A percentile compares a stretch with the other conserved stretches of the same genome.
Conservation (phyloP, 164 flowering plant species). For the Cinnamomum micranthum region DNA sequence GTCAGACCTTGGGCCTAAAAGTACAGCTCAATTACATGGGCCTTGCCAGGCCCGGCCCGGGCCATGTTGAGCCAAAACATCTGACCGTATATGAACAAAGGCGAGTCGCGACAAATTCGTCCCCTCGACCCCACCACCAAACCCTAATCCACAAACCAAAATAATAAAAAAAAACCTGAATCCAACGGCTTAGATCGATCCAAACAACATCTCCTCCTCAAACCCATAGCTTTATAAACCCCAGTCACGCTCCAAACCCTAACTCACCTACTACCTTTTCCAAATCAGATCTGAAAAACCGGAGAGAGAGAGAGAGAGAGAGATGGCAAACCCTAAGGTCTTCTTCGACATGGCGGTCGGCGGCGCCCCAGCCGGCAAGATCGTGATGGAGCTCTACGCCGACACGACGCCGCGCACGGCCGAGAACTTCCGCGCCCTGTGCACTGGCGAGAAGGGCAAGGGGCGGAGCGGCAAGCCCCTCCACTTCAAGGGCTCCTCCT, state of each 20-base stretch:
- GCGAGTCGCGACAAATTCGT: not conserved
- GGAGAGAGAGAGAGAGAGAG: not conserved
- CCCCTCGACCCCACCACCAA: not conserved
- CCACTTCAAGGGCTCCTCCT: constrained; percentile 37
- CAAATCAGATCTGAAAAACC: not conserved
- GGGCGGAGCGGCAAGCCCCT: constrained; percentile 32
- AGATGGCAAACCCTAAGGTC: constrained; percentile 60
- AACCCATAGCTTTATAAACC: not conserved
- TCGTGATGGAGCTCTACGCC: constrained; percentile 78
- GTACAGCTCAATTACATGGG: not conserved
- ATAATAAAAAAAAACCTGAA: not conserved
- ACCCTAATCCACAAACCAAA: too few relatives aligned
- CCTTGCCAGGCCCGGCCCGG: not conserved
- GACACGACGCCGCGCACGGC: constrained; percentile 57
- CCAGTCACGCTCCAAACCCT: not conserved
- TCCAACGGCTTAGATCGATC: not conserved
- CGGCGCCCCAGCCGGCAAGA: constrained; percentile 54
- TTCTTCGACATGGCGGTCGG: constrained; percentile 79
- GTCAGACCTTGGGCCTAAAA: not conserved
- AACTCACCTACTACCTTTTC: not conserved
- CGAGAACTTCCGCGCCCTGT: constrained; percentile 82
- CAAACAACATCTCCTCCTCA: not conserved
- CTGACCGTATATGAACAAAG: not conserved
- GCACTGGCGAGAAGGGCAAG: constrained; percentile 77
- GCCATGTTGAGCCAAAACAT: not conserved